Base-by-base conservation (phyloP, 345 rosid genomes). In the Populus euphratica region DNA sequence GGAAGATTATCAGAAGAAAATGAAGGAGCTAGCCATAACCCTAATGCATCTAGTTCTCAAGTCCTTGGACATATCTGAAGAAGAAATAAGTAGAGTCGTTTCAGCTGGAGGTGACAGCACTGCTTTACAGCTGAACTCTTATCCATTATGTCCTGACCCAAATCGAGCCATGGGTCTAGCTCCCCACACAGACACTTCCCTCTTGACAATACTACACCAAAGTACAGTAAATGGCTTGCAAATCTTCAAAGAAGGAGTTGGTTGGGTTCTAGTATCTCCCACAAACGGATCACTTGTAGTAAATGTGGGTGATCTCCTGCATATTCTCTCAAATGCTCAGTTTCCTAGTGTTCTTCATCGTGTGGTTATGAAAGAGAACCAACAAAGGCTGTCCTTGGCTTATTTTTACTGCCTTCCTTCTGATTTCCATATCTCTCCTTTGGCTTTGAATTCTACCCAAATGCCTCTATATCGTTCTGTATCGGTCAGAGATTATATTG, bases 181-280 rank as follows among this genome's bases (percentile, higher is more conserved):
- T n/a, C 90, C 97, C 2, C 98, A 94, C 83, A 94, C 94, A 10
- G 98, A 94, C 85, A 86, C 94, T 1, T 89, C 90, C 5, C 80
- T 92, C 56, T 11, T 94, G 47, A 94, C 98, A 27, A 82, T 94
- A 71, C 82, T 94, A 12, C 87, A 91, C 80, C 97, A 92, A 70
- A 87, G 73, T 79, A 47, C 76, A 69, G 73, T 75, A 17, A 83
- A 79, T 10, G 96, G 98, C 27, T 87, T 94, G 69, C 93, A 94
- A 69, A 80, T 92, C 18, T 84, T 83, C 77, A 87, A 86, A 21
- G 83, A 89, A 36, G 92, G 85, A 33, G 54, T 47, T 10, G 94
- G 93, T 8, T 94, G 98, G 98, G 85, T 88, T 68, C 73, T 86
- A 12, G 94, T 94, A 27, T 61, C 69, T 25, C 93, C 97, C 6